Evolutionary conservation across 106 monocot genomes (phyloP), one percentile per base, ranked within the genome.

Genomic region (Vanilla planifolia): DNA sequence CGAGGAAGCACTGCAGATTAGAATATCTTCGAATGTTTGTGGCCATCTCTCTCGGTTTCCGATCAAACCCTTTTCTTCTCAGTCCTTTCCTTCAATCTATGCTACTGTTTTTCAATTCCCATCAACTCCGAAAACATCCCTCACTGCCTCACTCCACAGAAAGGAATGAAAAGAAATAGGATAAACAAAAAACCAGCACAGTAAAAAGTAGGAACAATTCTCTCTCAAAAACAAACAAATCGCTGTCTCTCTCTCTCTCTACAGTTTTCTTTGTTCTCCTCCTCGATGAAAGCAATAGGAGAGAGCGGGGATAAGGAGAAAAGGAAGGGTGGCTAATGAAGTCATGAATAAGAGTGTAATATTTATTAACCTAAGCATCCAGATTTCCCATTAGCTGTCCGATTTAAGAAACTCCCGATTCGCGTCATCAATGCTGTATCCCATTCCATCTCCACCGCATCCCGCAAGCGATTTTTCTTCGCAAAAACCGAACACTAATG

Each of bases 1-100:
- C 46, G 46, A 84, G 84, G 32, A 84, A 84, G 48, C 47, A 65
- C 71, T 72, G 62, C 1, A 84, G 57, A 66, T 84, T 84, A 21
- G 84, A 84, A 19, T 65, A 48, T 43, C 60, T 68, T 43, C 48
- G 52, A 63, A 11, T 56, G 28, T 66, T 64, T 11, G 43, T 35
- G 15, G 70, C 47, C 57, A 70, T 60, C 46, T 51, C n/a, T n/a
- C n/a, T n/a, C n/a, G n/a, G 44, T 29, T n/a, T 6, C 4, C 26
- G 1, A 30, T 17, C 7, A 5, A n/a, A 34, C n/a, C n/a, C n/a
- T n/a, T n/a, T n/a, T n/a, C n/a, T n/a, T n/a, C n/a, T n/a, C 57
- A 16, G 5, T 35, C 28, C 35, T 14, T 57, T 15, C 1, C 55
- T 57, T 21, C 28, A 34, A 20, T 57, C 17, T 36, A 33, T 35